These are phyloP conservation scores for Moricandia arvensis DNA, from an alignment of 345 rosid genomes.

Conservation along the genomic window DNA sequence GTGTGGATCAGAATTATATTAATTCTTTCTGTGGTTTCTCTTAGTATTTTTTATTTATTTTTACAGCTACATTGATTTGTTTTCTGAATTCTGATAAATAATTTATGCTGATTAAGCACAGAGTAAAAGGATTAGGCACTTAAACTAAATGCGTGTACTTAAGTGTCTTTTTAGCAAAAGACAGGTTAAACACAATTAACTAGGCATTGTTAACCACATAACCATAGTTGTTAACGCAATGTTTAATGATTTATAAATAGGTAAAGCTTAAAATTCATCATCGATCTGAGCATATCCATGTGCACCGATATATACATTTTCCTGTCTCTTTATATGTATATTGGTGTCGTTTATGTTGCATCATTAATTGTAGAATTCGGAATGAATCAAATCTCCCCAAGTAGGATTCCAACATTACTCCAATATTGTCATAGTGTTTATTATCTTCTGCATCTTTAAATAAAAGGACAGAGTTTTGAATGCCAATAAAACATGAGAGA, in stretches of 20 bases:
- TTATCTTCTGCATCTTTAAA: too few species aligned
- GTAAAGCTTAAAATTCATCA: background rate
- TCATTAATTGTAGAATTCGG: too few species aligned
- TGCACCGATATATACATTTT: constrained; percentile 5
- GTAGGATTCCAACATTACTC: too few species aligned
- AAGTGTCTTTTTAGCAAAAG: constrained; percentile 31
- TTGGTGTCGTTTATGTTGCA: too few species aligned
- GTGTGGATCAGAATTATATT: constrained; percentile 13
- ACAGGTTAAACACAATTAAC: constrained; percentile 34
- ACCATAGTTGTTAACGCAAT: constrained; percentile 19
- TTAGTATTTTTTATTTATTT: background rate
- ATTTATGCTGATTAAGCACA: background rate
- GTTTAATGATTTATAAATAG: constrained; percentile 9
- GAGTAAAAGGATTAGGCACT: background rate
- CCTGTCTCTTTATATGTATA: too few species aligned
- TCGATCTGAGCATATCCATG: constrained; percentile 19
- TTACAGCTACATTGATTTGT: background rate
- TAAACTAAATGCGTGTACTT: background rate
- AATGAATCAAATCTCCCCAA: too few species aligned
- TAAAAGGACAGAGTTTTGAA: background rate
- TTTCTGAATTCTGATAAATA: background rate
- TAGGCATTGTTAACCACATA: constrained; percentile 24
- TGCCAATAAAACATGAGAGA: background rate
- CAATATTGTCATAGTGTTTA: too few species aligned
- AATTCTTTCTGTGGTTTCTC: background rate